Evolutionary conservation across 148 eudicot genomes (phyloP).

Genomic region (Camellia sinensis): DNA sequence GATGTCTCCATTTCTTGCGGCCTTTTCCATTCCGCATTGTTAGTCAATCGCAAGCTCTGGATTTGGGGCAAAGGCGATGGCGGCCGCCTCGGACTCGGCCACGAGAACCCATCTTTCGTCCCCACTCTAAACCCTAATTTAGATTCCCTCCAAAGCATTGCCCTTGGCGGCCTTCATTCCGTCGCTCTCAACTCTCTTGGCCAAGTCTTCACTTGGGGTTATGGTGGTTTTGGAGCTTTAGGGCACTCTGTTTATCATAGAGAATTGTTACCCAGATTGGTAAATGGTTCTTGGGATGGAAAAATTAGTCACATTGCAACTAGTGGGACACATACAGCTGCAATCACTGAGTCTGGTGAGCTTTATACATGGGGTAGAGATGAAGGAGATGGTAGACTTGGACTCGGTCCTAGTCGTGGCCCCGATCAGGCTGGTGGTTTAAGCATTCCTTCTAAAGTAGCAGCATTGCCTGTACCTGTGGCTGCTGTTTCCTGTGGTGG

Average conservation of each 20-base stretch:
- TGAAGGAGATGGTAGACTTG: conserved; percentile 97
- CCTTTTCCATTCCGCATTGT: conserved; percentile 69
- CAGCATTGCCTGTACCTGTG: conserved; percentile 64
- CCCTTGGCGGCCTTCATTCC: conserved; percentile 93
- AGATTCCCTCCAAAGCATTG: conserved; percentile 39
- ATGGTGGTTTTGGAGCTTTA: conserved; percentile 98
- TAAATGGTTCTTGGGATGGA: conserved; percentile 76
- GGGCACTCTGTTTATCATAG: conserved; percentile 86
- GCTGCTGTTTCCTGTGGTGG: conserved; percentile 94
- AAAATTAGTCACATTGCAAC: conserved; percentile 71
- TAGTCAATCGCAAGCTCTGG: conserved; percentile 69
- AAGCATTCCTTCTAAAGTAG: conserved; percentile 73
- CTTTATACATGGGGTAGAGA: conserved; percentile 97
- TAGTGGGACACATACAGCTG: conserved; percentile 94
- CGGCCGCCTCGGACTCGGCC: conserved; percentile 76
- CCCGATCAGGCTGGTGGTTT: conserved; percentile 88
- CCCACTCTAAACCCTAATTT: conserved; percentile 55
- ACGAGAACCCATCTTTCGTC: conserved; percentile 51
- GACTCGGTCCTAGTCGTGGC: conserved; percentile 95
- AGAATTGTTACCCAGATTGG: conserved; percentile 78
- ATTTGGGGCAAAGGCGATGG: conserved; percentile 99
- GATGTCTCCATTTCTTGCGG: conserved; percentile 77
- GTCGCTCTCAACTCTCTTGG: conserved; percentile 66
- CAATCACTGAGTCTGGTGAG: conserved; percentile 79
- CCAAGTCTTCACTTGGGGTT: conserved; percentile 84